Base-by-base conservation (phyloP, 2,329 filamentous ascomycete species). In the Colletotrichum lini region DNA sequence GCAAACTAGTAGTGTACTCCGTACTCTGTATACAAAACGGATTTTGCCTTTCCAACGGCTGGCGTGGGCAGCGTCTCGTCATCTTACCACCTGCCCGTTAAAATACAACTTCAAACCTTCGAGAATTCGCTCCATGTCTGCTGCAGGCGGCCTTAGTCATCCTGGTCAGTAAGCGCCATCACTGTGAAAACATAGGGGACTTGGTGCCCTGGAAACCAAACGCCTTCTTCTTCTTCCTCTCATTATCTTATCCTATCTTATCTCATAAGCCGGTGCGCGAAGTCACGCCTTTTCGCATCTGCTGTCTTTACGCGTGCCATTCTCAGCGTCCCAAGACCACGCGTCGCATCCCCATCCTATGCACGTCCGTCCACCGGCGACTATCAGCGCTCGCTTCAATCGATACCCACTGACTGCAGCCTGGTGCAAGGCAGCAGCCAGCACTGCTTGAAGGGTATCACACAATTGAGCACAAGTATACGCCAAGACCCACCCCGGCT, bases 271-370 rank as follows among this genome's bases (percentile, higher is more conserved):
- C 15, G 10, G 54, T 38, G 35, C 63, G 53, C 54, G 54, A 58
- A 42, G 63, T 59, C 63, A 65, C 67, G 54, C 53, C 16, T 42
- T 65, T 66, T 69, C 67, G 65, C 60, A 69, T 40, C 44, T 47
- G 26, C 23, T 58, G 26, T 52, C 30, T 44, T 16, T 30, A 47
- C 67, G 62, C 62, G 67, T 66, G 53, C 13, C 21, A 47, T 30
- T 26, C 15, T 15, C 54, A 23, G 30, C n/a, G n/a, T 38, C 38
- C 53, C 4, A 1, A 38, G 44, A 50, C 16, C 23, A 15, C 49
- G 58, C 49, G 45, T 38, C 26, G 15, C 38, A 23, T 35, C 26
- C n/a, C 26, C 35, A 38, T 38, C 9, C 35, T 9, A 13, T 42
- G 23, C 38, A 49, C 18, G 38, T 57, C 16, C 42, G 35, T 15